These are phyloP conservation scores for Starmerella geochares DNA, from an alignment of 805 yeast genomes.

Conservation along the genomic window DNA sequence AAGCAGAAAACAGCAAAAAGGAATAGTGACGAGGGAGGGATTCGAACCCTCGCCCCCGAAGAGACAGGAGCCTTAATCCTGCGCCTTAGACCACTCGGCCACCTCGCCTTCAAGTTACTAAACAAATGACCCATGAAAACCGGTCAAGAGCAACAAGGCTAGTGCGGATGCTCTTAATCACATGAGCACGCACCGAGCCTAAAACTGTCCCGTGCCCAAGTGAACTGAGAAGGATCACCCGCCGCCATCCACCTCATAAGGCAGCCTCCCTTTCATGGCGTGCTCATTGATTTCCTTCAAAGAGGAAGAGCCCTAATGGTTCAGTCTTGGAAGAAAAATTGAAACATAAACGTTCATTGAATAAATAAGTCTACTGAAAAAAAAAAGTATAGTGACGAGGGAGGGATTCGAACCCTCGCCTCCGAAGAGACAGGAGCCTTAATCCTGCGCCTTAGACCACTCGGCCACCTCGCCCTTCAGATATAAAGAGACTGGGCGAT, in stretches of 20 bases:
- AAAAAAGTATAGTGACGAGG: conserved; percentile 24
- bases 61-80: conserved; percentile 31
- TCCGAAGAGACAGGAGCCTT: conserved; percentile 26
- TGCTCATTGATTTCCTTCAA: no score
- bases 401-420: conserved; percentile 28
- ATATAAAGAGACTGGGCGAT: no score
- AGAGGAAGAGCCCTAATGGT: no score
- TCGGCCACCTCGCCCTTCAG: conserved; percentile 24
- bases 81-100: conserved; percentile 32
- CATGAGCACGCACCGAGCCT: background rate
- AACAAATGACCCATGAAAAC: background rate
- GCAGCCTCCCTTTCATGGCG: no score
- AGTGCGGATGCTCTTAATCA: background rate
- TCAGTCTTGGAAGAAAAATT: background rate
- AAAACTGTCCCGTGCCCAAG: no score
- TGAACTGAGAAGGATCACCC: no score
- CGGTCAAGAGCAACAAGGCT: background rate
- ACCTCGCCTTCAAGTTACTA: conserved; percentile 23
- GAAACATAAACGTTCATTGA: background rate
- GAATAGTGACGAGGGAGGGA: conserved; percentile 29
- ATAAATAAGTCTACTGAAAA: background rate
- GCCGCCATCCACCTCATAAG: no score
- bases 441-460: conserved; percentile 28
- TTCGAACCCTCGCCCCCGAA: conserved; percentile 31
- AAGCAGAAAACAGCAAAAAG: background rate